Percentiles rank a stretch among this genome's conserved stretches.
Evolutionary conservation across 2,329 filamentous ascomycete species (phyloP).

Genomic region (Pyrenophora tritici-repentis): DNA sequence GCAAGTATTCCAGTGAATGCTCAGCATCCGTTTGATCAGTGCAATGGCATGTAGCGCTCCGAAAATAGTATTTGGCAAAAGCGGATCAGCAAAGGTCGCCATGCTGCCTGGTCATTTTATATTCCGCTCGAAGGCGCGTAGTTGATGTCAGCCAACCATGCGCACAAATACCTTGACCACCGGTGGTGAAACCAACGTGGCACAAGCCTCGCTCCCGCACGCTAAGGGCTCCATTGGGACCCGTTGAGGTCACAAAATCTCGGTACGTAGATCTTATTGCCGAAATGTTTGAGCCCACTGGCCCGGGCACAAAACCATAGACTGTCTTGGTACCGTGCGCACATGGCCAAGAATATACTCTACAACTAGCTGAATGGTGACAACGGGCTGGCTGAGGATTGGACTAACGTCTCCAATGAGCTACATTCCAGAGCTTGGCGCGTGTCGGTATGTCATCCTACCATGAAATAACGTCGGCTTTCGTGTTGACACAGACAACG

Average conservation of each 20-base stretch:
- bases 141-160: slow-evolving; percentile 15
- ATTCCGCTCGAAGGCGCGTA: slow-evolving; percentile 2
- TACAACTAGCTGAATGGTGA: too few relatives aligned
- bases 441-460: too few relatives aligned
- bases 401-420: too few relatives aligned
- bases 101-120: slow-evolving; percentile 2
- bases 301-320: slow-evolving; percentile 1
- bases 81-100: background rate
- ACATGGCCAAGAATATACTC: background rate
- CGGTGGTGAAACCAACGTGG: slow-evolving; percentile 12
- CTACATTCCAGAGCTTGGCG: too few relatives aligned
- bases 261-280: slow-evolving; percentile 2
- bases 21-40: slow-evolving; percentile 1
- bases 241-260: background rate
- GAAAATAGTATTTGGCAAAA: background rate
- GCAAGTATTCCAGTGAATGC: slow-evolving; percentile 1
- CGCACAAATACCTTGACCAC: slow-evolving; percentile 8
- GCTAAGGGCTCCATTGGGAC: background rate
- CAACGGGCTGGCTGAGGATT: too few relatives aligned
- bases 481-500: too few relatives aligned
- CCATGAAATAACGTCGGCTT: background rate
- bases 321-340: background rate
- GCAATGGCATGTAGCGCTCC: background rate
- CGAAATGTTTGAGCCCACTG: background rate
- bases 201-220: slow-evolving; percentile 10